Evolutionary conservation across 2,329 filamentous ascomycete species (phyloP), one percentile per base, ranked within the genome.

Genomic region (Microcyclosporella mali): DNA sequence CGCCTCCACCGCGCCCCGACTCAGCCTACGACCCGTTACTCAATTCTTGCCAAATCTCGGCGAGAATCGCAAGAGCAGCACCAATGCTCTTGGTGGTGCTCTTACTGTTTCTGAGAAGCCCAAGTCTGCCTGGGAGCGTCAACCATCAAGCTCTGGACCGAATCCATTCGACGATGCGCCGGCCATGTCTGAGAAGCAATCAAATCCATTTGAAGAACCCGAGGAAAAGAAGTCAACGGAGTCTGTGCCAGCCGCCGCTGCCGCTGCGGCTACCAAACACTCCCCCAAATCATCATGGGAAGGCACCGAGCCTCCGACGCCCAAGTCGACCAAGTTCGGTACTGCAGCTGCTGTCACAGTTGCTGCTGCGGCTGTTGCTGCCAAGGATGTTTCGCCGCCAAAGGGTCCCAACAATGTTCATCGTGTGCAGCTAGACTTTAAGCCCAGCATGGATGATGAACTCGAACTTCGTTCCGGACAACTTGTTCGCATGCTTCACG

Each of bases 401-500:
- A 52, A 46, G 51, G 63, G 50, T 35, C 58, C 66, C 14, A 74
- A 71, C 59, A 81, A 86, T 52, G 89, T 97, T 42, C 85, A 97
- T 66, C 87, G 92, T 50, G 87, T 97, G 27, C 87, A 95, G 65
- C 79, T 97, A 55, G 89, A 95, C 65, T 98, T 97, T 67, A 84
- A 81, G 64, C 89, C 92, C 18, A 90, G 85, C 3, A 83, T 97
- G 75, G 84, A 88, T 4, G 92, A 98, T 61, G 92, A 98, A 67
- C 73, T 98, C 59, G 85, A 81, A 50, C 75, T 98, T 33, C 77
- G 73, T 50, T 79, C 83, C 45, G 92, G 92, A 40, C 82, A 94
- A 50, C 74, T 98, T 37, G 87, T 97, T 38, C 79, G 90, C 51
- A 72, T 98, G 51, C 73, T 97, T 40, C 90, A 97, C 61, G 89